Percentiles rank a stretch among this genome's conserved stretches.
phyloP scores from a whole-genome alignment of 2,329 filamentous ascomycete genomes.

The Erysiphe pulchra region DNA sequence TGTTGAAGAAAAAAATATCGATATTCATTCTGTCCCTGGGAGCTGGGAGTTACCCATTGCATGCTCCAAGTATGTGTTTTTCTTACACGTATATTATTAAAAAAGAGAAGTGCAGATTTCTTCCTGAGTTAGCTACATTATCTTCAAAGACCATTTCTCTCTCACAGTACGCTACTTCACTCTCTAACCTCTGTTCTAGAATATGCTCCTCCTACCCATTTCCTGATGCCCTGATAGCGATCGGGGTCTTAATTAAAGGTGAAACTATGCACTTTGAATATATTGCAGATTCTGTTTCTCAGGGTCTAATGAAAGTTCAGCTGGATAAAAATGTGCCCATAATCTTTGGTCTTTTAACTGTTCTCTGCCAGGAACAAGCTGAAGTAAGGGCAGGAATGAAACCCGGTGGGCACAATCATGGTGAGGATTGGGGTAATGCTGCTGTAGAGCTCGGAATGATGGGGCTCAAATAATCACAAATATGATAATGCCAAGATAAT shows the following conservation, averaged over 20 bases:
- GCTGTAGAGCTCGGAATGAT: constrained; percentile 57
- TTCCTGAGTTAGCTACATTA: too few relatives aligned
- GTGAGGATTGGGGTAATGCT: constrained; percentile 83
- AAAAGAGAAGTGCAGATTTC: too few relatives aligned
- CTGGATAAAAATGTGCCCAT: constrained; percentile 74
- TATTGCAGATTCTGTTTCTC: constrained; percentile 73
- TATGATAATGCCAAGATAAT: too few relatives aligned
- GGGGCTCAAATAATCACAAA: background rate
- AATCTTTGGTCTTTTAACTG: constrained; percentile 75
- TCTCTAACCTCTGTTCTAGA: too few relatives aligned
- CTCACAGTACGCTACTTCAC: too few relatives aligned
- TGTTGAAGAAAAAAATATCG: constrained; percentile 69
- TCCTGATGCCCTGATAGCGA: constrained; percentile 85
- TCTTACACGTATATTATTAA: background rate
- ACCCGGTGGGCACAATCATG: constrained; percentile 83
- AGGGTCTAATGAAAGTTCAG: constrained; percentile 85
- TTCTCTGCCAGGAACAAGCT: constrained; percentile 72
- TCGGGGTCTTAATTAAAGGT: constrained; percentile 93
- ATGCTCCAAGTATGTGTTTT: constrained; percentile 21
- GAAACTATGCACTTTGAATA: constrained; percentile 99
- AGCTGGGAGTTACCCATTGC: constrained; percentile 87
- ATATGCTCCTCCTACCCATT: background rate
- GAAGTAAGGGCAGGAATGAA: constrained; percentile 53
- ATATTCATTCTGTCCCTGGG: constrained; percentile 71
- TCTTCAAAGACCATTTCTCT: too few relatives aligned